Base-by-base conservation (phyloP, 352 stramenopile genomes). In the Pythium volutum region DNA sequence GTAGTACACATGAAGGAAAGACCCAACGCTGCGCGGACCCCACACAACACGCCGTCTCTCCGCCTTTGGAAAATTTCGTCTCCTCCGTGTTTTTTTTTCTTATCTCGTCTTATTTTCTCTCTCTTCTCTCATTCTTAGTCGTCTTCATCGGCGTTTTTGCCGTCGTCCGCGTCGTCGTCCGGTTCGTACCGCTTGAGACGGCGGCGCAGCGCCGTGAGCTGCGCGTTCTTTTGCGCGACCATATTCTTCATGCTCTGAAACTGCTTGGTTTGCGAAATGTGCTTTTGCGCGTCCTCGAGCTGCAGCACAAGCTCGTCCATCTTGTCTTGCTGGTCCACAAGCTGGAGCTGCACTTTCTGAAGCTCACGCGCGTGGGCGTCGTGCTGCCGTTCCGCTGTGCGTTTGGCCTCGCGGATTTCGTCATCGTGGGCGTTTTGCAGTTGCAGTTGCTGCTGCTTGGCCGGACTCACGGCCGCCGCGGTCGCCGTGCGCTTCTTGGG, bases 211-310 rank as follows among this genome's bases (percentile, higher is more conserved):
- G 75, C 78, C 20, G 73, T 71, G 20, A 95, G 77, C 70, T 92
- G 74, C 48, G 90, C 75, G 67, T 93, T 96, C 70, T 96, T 96
- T 55, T 81, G 70, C 12, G 69, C 75, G 25, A 96, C 80, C 73
- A 92, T 88, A 29, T 73, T 72, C 69, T 93, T 93, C 79, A 96
- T 85, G 48, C 77, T 57, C 62, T 90, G 80, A 71, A 96, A 96
- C 74, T 94, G 85, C 62, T 82, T 77, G 50, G 81, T 91, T 69
- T 92, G 75, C 12, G 83, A 72, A 22, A 93, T 69, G 64, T 93
- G 83, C 67, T 87, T 73, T 48, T 81, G 67, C 31, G 62, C 67
- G 38, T 91, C 81, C 45, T 89, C 79, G 18, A 88, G 62, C 49
- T 77, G 73, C 31, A 53, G 69, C 54, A 86, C 74, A 15, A 92